Conservation (phyloP, 768 basidiomycete species). For the Russula earlei region DNA sequence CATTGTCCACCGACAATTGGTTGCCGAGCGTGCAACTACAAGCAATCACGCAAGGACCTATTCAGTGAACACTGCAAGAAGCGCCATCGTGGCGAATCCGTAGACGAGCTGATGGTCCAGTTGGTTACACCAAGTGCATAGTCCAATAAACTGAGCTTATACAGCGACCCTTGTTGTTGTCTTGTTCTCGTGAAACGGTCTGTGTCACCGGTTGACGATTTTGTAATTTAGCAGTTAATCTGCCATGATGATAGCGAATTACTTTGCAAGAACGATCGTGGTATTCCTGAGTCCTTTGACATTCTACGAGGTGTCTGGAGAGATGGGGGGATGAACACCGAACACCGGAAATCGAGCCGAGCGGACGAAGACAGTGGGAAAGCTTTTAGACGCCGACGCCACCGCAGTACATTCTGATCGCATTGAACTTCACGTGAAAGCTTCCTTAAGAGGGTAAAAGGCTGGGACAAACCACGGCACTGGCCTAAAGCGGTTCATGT, state of each 20-base stretch:
- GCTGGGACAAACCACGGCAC: not conserved
- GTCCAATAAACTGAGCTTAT: not conserved
- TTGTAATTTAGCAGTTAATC: not conserved
- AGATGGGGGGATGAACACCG: too few species aligned
- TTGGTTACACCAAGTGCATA: not conserved
- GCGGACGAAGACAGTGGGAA: too few species aligned
- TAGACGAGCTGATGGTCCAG: not conserved
- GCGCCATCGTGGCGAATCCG: not conserved
- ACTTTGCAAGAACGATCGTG: not conserved
- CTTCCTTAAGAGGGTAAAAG: not conserved
- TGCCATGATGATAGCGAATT: not conserved
- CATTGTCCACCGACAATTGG: constrained; percentile 11
- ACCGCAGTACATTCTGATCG: constrained; percentile 9
- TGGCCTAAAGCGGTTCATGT: not conserved
- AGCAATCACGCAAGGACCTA: constrained; percentile 14
- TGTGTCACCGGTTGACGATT: not conserved
- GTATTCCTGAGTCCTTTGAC: not conserved
- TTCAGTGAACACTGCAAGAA: constrained; percentile 16
- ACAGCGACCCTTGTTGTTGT: too few species aligned
- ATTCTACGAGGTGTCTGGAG: not conserved
- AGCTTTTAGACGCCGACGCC: not conserved
- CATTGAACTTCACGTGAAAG: constrained; percentile 3
- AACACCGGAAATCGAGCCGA: too few species aligned
- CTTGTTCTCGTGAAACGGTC: not conserved
- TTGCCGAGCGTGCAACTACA: constrained; percentile 10